Evolutionary conservation across 2,329 filamentous ascomycete genomes (phyloP), one percentile per base, ranked within the genome.

Genomic region (Venturiaceae sp.): DNA sequence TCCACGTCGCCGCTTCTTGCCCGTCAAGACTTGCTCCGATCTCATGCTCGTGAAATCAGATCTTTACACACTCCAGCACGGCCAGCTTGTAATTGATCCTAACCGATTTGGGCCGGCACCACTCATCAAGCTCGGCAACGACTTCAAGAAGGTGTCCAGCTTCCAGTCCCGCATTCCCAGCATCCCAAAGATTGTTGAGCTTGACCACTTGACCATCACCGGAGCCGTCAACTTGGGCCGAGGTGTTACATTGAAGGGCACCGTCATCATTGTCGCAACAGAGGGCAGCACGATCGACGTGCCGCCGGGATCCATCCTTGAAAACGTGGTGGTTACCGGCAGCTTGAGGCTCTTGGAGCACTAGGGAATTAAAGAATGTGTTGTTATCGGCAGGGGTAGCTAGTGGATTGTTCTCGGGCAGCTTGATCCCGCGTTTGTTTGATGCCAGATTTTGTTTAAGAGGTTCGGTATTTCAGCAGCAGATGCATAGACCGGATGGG

Each of bases 61-160:
- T 71, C 84, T 99, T 62, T 99, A 99, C 85, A 95, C 91, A 9
- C 85, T 99, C 67, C 94, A 96, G 85, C 94, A 99, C 79, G 94
- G 94, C 66, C 92, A 97, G 81, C 85, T 99, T 64, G 84, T 96
- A 72, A 95, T 99, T 79, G 95, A 95, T 82, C 86, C 91, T 65
- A 92, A 86, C 80, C 90, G 94, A 66, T 97, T 99, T 75, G 94
- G 94, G 65, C 92, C 94, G 66, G 92, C 94, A 53, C 94, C 94
- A 59, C 83, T 99, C 66, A 99, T 99, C 83, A 99, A 99, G 87
- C 88, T 99, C 58, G 94, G 94, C 67, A 86, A 85, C 69, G 94
- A 99, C 82, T 99, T 99, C 85, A 99, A 99, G 88, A 99, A 99
- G 86, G 94, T 99, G 39, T 97, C 92, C 1, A 94, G 91, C 80